Percentiles rank a stretch among this genome's conserved stretches.
Evolutionary conservation across 805 yeast genomes (phyloP).

Genomic region (Sugiyamaella valdiviana): DNA sequence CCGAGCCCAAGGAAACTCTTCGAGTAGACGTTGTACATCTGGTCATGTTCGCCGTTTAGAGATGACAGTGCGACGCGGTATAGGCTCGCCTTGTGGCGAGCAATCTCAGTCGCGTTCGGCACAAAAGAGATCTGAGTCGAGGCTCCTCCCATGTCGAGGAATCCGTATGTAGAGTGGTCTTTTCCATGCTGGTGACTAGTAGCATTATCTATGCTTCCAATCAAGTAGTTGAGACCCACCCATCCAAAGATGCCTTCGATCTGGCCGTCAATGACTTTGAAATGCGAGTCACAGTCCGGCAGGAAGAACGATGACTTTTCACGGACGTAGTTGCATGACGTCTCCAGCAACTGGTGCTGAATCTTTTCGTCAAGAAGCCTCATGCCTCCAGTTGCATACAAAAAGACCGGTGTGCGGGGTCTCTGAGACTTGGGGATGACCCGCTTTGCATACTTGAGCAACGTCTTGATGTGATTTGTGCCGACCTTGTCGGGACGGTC

Average conservation of each 20-base stretch:
- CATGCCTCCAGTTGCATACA: constrained; percentile 96
- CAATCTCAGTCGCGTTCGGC: constrained; percentile 57
- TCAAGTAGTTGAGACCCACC: constrained; percentile 82
- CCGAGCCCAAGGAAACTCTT: constrained; percentile 98
- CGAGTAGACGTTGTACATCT: constrained; percentile 74
- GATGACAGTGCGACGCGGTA: constrained; percentile 65
- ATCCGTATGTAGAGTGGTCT: constrained; percentile 59
- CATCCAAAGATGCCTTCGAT: constrained; percentile 95
- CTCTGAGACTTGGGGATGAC: constrained; percentile 61
- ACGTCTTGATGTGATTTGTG: constrained; percentile 56
- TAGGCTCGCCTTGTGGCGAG: constrained; percentile 64
- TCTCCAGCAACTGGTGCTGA: constrained; percentile 47
- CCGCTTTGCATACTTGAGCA: constrained; percentile 61
- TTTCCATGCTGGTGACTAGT: constrained; percentile 23
- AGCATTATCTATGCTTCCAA: constrained; percentile 49
- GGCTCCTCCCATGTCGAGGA: constrained; percentile 99
- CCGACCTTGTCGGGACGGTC: constrained; percentile 54
- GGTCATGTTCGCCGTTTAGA: constrained; percentile 29
- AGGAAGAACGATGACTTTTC: constrained; percentile 52
- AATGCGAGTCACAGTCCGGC: constrained; percentile 57
- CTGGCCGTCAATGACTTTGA: constrained; percentile 86
- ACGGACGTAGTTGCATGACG: constrained; percentile 54
- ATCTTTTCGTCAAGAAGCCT: constrained; percentile 56
- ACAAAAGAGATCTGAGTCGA: constrained; percentile 93
- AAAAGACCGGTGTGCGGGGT: constrained; percentile 71